Conservation (phyloP, 2,329 filamentous ascomycete species). For the Xylaria sp. region DNA sequence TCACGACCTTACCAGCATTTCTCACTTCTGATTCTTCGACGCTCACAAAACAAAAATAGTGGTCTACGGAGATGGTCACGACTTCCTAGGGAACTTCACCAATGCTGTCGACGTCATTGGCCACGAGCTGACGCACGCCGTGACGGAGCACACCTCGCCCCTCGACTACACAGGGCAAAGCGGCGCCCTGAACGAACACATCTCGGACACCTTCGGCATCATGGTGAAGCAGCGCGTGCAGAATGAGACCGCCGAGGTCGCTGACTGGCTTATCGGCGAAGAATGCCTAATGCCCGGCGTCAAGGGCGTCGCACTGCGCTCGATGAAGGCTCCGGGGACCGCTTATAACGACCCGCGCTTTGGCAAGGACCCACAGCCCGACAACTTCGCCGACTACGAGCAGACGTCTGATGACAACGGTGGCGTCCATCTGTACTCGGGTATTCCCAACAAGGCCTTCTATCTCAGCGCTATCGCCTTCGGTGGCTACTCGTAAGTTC, state of each 20-base stretch:
- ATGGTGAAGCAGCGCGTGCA: slow-evolving; percentile 62
- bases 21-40: too few relatives aligned
- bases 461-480: slow-evolving; percentile 54
- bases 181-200: slow-evolving; percentile 62
- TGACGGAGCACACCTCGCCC: slow-evolving; percentile 56
- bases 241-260: slow-evolving; percentile 50
- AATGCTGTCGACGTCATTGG: slow-evolving; percentile 61
- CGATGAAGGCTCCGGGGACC: slow-evolving; percentile 60
- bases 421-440: slow-evolving; percentile 61
- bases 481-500: slow-evolving; percentile 50
- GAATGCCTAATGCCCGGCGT: slow-evolving; percentile 56
- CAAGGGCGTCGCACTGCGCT: slow-evolving; percentile 58
- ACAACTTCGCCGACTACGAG: slow-evolving; percentile 52
- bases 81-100: slow-evolving; percentile 58
- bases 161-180: slow-evolving; percentile 58
- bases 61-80: slow-evolving; percentile 62
- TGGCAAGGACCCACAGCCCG: slow-evolving; percentile 60
- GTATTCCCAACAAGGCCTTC: slow-evolving; percentile 64
- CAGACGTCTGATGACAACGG: slow-evolving; percentile 53
- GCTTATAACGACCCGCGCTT: slow-evolving; percentile 59
- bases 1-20: too few relatives aligned
- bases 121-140: slow-evolving; percentile 62
- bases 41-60: too few relatives aligned
- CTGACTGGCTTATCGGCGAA: slow-evolving; percentile 63
- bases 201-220: slow-evolving; percentile 62